phyloP scores from a whole-genome alignment of 805 yeast species.

The Nakazawaea molendinolei region DNA sequence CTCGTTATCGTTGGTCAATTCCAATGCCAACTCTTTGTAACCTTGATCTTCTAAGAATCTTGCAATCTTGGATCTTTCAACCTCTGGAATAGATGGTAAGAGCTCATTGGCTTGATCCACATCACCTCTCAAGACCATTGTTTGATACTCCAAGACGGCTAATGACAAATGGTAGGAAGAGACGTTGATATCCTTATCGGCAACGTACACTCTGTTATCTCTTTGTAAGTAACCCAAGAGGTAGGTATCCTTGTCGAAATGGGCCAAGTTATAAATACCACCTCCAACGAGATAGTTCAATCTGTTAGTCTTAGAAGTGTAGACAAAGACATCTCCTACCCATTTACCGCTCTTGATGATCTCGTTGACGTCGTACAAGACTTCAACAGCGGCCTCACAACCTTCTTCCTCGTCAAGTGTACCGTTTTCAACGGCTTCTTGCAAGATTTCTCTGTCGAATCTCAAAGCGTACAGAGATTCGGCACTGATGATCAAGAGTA shows the following conservation, averaged over 20 bases:
- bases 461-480: conserved; percentile 75
- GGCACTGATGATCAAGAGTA: conserved; percentile 65
- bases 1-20: conserved; percentile 79
- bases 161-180: conserved; percentile 76
- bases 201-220: conserved; percentile 83
- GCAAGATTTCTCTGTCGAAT: conserved; percentile 62
- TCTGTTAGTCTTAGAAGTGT: conserved; percentile 81
- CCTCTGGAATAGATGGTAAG: conserved; percentile 54
- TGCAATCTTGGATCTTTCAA: conserved; percentile 71
- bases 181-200: conserved; percentile 85
- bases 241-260: conserved; percentile 83
- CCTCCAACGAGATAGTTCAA: conserved; percentile 94
- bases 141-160: conserved; percentile 90
- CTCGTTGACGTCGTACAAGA: conserved; percentile 76
- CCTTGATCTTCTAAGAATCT: conserved; percentile 94
- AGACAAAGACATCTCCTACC: conserved; percentile 96
- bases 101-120: conserved; percentile 72
- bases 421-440: conserved; percentile 52
- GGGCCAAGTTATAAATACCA: conserved; percentile 84
- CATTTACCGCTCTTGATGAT: conserved; percentile 83
- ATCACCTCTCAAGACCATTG: conserved; percentile 92
- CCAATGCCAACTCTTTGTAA: conserved; percentile 72
- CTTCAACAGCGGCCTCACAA: conserved; percentile 79
- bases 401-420: conserved; percentile 76
- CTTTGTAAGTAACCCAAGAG: conserved; percentile 85